These are phyloP conservation scores for Dryadomyces quercus-mongolicae DNA, from an alignment of 2,329 filamentous ascomycete genomes.

Conservation along the genomic window DNA sequence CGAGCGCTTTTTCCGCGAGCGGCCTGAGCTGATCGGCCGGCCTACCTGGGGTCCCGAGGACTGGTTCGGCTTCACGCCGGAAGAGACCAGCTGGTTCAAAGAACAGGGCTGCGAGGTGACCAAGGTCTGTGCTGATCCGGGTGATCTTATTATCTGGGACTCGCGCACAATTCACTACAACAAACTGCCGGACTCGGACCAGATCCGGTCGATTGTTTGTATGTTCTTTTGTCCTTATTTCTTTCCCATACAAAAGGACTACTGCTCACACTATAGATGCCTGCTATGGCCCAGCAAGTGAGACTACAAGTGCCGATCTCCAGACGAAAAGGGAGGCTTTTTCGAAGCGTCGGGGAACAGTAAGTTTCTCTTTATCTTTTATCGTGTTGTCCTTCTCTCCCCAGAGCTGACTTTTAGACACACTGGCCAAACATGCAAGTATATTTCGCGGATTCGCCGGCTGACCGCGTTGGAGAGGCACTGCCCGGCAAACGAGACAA, in stretches of 20 bases:
- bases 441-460: neutral
- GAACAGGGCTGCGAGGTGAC: slow-evolving; percentile 1
- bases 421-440: neutral
- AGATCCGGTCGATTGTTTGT: slow-evolving; percentile 20
- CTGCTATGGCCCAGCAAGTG: slow-evolving; percentile 20
- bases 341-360: slow-evolving; percentile 15
- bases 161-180: slow-evolving; percentile 24
- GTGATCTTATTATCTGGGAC: slow-evolving; percentile 22
- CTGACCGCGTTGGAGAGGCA: neutral
- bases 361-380: neutral
- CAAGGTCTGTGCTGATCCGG: slow-evolving; percentile 6
- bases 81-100: neutral
- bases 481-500: slow-evolving; percentile 9
- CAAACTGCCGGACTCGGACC: slow-evolving; percentile 15
- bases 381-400: too few species aligned
- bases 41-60: slow-evolving; percentile 1
- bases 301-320: slow-evolving; percentile 17
- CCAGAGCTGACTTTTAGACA: neutral
- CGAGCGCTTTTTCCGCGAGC: slow-evolving; percentile 1
- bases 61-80: neutral
- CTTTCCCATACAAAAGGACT: neutral
- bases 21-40: neutral
- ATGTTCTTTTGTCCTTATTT: neutral
- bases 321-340: slow-evolving; percentile 17
- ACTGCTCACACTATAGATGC: slow-evolving; percentile 11